Evolutionary conservation across 805 yeast species (phyloP).

Genomic region (Schwanniomyces sp.): DNA sequence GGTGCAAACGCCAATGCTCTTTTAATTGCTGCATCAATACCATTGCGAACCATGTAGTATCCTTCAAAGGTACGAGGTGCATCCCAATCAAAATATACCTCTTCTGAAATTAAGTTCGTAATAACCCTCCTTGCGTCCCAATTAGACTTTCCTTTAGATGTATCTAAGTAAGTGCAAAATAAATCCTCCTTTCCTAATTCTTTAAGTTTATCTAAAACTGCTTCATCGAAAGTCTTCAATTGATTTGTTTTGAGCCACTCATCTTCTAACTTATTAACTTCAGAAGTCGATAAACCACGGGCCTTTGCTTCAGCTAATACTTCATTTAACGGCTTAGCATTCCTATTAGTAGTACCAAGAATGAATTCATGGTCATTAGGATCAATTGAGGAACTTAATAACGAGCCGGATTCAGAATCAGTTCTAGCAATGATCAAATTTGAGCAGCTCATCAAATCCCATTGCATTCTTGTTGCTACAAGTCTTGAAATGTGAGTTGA

Average conservation of each 20-base stretch:
- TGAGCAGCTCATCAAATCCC: conserved; percentile 4
- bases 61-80: conserved; percentile 3
- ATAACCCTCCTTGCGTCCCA: background rate
- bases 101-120: background rate
- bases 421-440: conserved; percentile 4
- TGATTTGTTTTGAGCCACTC: background rate
- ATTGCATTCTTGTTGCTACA: conserved; percentile 5
- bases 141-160: conserved; percentile 51
- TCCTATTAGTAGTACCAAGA: conserved; percentile 1
- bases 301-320: background rate
- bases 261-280: background rate
- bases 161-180: conserved; percentile 29
- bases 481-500: conserved; percentile 1
- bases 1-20: conserved; percentile 57
- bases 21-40: conserved; percentile 54
- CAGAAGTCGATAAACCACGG: background rate
- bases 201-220: background rate
- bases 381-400: conserved; percentile 3
- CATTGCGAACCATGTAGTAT: conserved; percentile 16
- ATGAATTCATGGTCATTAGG: conserved; percentile 4
- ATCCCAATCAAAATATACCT: conserved; percentile 4
- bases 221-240: conserved; percentile 3
- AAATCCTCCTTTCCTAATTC: conserved; percentile 16
- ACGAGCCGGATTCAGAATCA: conserved; percentile 3
- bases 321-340: conserved; percentile 2